phyloP scores from a whole-genome alignment of 1,284 basidiomycete genomes.

The Spongispora temasekensis region DNA sequence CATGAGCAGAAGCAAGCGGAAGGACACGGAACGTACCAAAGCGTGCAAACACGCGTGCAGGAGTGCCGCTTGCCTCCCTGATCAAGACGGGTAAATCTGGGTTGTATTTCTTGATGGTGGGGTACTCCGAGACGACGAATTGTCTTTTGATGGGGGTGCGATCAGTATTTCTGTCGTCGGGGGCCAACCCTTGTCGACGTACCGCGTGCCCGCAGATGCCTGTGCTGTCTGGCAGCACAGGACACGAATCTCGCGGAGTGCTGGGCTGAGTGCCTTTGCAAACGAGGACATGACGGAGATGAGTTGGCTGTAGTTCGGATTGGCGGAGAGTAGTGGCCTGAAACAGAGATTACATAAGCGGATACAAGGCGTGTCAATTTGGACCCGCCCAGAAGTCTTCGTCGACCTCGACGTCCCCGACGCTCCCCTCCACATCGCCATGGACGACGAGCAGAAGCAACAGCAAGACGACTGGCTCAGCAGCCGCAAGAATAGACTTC shows the following conservation, averaged over 20 bases:
- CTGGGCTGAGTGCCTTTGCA: slow-evolving; percentile 78
- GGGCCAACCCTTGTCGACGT: slow-evolving; percentile 27
- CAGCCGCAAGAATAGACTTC: slow-evolving; percentile 69
- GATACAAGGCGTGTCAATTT: too few species aligned
- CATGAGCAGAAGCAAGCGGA: slow-evolving; percentile 4
- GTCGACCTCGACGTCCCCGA: slow-evolving; percentile 6
- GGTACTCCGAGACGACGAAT: slow-evolving; percentile 84
- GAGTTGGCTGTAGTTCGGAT: slow-evolving; percentile 10
- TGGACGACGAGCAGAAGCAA: slow-evolving; percentile 58
- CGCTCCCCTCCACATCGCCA: slow-evolving; percentile 21
- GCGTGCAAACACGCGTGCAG: slow-evolving; percentile 86
- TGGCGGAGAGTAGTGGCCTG: background rate
- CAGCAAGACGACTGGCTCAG: slow-evolving; percentile 70
- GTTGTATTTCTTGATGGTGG: slow-evolving; percentile 83
- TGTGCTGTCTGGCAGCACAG: slow-evolving; percentile 82
- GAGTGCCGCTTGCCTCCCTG: slow-evolving; percentile 87
- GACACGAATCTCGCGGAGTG: slow-evolving; percentile 84
- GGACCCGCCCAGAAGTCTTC: too few species aligned
- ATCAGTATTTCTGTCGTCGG: slow-evolving; percentile 28
- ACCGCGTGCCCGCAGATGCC: slow-evolving; percentile 86
- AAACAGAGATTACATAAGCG: background rate
- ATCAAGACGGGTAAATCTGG: slow-evolving; percentile 90
- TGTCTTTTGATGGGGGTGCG: slow-evolving; percentile 49
- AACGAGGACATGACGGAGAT: slow-evolving; percentile 54
- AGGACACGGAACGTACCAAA: slow-evolving; percentile 69